Evolutionary conservation across 371 early-diverging fungal species (phyloP).

Genomic region (Polyrhizophydium stewartii): DNA sequence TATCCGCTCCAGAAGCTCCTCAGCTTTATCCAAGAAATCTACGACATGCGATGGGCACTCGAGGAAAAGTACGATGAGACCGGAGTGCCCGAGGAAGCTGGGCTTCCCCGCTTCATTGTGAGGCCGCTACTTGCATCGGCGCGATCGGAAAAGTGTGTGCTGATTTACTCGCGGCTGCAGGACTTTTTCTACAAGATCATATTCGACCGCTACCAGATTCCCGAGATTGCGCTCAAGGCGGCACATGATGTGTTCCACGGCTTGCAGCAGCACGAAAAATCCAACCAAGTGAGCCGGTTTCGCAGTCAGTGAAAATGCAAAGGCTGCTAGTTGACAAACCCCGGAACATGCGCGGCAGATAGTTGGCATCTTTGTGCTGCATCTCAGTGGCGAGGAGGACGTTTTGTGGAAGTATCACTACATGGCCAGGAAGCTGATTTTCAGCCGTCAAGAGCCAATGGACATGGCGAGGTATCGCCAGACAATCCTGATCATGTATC

Average conservation of each 20-base stretch:
- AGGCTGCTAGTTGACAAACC: too few relatives aligned
- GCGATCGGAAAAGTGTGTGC: too few relatives aligned
- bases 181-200: slow-evolving; percentile 43
- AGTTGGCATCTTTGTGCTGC: slow-evolving; percentile 29
- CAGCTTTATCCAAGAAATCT: slow-evolving; percentile 38
- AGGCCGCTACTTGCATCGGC: not conserved
- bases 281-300: slow-evolving; percentile 14
- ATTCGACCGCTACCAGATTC: slow-evolving; percentile 31
- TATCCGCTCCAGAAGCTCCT: slow-evolving; percentile 22
- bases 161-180: slow-evolving; percentile 10
- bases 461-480: slow-evolving; percentile 26
- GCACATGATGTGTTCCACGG: slow-evolving; percentile 39
- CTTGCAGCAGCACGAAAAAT: slow-evolving; percentile 20
- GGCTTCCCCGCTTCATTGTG: slow-evolving; percentile 12
- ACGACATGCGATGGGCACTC: slow-evolving; percentile 28
- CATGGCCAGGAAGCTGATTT: slow-evolving; percentile 27
- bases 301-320: too few relatives aligned
- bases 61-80: slow-evolving; percentile 26
- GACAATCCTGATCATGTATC: slow-evolving; percentile 35
- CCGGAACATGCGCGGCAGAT: slow-evolving; percentile 4
- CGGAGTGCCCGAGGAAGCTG: slow-evolving; percentile 9
- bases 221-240: slow-evolving; percentile 35
- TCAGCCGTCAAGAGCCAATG: slow-evolving; percentile 12
- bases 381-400: slow-evolving; percentile 38
- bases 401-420: slow-evolving; percentile 43